These are phyloP conservation scores for Botrytis pseudocinerea DNA, from an alignment of 2,329 filamentous ascomycete species.

Conservation along the genomic window DNA sequence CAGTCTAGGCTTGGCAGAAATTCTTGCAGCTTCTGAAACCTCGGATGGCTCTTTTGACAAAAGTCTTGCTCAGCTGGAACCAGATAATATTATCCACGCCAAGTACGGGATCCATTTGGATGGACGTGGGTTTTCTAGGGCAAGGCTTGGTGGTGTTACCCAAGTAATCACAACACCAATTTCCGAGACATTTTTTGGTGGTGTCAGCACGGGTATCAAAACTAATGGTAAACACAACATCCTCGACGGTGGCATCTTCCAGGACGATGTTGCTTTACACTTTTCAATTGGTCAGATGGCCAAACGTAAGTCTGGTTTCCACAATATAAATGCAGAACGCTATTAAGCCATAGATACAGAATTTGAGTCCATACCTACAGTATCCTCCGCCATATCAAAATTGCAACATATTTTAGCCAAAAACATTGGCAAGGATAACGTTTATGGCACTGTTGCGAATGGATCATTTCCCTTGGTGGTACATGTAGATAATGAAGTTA, in stretches of 20 bases:
- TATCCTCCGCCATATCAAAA: slow-evolving; percentile 39
- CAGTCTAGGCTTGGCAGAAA: slow-evolving; percentile 52
- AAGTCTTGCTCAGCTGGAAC: slow-evolving; percentile 33
- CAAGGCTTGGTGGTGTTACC: slow-evolving; percentile 48
- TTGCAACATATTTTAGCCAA: slow-evolving; percentile 44
- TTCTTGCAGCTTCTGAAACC: slow-evolving; percentile 47
- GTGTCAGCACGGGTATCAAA: slow-evolving; percentile 47
- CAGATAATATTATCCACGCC: slow-evolving; percentile 42
- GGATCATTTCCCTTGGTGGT: slow-evolving; percentile 46
- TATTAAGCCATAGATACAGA: slow-evolving; percentile 25
- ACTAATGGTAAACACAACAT: slow-evolving; percentile 43
- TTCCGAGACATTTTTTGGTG: slow-evolving; percentile 41
- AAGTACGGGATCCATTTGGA: slow-evolving; percentile 47
- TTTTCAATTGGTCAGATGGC: slow-evolving; percentile 43
- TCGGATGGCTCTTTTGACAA: slow-evolving; percentile 48
- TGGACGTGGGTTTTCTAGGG: slow-evolving; percentile 45
- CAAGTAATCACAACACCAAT: slow-evolving; percentile 46
- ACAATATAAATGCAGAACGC: background rate
- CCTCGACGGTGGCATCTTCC: slow-evolving; percentile 46
- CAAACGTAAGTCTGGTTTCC: slow-evolving; percentile 37
- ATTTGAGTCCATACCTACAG: slow-evolving; percentile 36
- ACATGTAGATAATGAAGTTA: slow-evolving; percentile 45
- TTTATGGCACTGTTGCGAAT: slow-evolving; percentile 44
- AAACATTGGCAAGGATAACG: slow-evolving; percentile 42
- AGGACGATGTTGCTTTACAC: slow-evolving; percentile 48